Conservation (phyloP, 768 basidiomycete genomes). For the Tricholoma terreum region DNA sequence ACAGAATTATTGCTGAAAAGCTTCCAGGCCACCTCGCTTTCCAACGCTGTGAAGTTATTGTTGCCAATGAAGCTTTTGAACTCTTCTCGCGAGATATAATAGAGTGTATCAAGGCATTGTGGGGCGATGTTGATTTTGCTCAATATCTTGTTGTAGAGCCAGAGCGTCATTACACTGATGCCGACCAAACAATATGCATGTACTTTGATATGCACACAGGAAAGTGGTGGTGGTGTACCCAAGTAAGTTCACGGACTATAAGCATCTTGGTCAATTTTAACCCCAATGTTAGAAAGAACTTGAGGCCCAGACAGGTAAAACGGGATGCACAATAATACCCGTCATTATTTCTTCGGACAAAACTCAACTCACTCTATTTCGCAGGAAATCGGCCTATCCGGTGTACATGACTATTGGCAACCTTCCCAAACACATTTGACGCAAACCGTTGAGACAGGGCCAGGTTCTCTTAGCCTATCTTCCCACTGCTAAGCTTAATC, state of each 20-base stretch:
- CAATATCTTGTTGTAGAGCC: slow-evolving; percentile 30
- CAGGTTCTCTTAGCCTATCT: slow-evolving; percentile 39
- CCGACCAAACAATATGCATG: slow-evolving; percentile 11
- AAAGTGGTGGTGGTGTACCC: slow-evolving; percentile 44
- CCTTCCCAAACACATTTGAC: too few species aligned
- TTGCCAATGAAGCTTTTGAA: slow-evolving; percentile 28
- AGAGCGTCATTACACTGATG: slow-evolving; percentile 34
- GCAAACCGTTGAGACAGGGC: slow-evolving; percentile 29
- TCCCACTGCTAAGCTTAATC: slow-evolving; percentile 32
- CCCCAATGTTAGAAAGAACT: slow-evolving; percentile 10
- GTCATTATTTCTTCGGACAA: slow-evolving; percentile 40
- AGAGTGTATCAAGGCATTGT: slow-evolving; percentile 33
- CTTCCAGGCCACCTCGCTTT: slow-evolving; percentile 24
- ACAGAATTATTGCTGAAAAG: slow-evolving; percentile 25
- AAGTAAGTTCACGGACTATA: slow-evolving; percentile 25
- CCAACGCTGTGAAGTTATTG: slow-evolving; percentile 18
- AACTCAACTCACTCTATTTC: too few species aligned
- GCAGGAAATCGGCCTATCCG: slow-evolving; percentile 39
- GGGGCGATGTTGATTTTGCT: slow-evolving; percentile 31
- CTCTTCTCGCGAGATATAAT: slow-evolving; percentile 33
- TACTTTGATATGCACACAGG: slow-evolving; percentile 36
- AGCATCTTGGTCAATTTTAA: neutral
- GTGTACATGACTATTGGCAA: slow-evolving; percentile 43
- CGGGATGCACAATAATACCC: slow-evolving; percentile 30
- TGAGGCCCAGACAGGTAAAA: slow-evolving; percentile 4